A percentile compares a stretch with the other conserved stretches of the same genome.
Conservation (phyloP, 768 basidiomycete genomes). For the Boletus tylopilopsis region DNA sequence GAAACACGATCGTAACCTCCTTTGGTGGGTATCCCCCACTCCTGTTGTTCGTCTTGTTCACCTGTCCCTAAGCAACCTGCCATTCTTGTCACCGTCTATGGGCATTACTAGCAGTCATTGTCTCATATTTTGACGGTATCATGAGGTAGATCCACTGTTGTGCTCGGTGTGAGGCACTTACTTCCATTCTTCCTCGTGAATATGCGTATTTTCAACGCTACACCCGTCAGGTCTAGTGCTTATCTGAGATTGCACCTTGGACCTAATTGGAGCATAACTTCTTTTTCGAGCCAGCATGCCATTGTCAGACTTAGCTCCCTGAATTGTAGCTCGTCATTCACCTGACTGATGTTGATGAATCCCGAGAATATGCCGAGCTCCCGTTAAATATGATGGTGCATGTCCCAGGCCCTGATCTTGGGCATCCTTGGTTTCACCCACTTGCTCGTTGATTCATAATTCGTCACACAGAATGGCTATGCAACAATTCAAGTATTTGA, state of each 20-base stretch:
- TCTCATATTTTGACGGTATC: background rate
- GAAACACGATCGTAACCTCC: background rate
- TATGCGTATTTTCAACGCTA: background rate
- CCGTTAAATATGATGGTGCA: background rate
- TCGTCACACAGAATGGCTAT: background rate
- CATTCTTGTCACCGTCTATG: background rate
- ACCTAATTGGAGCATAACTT: background rate
- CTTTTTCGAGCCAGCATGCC: background rate
- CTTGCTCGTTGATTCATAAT: background rate
- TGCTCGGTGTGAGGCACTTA: slow-evolving; percentile 3
- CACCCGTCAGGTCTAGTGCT: no score
- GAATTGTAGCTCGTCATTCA: background rate
- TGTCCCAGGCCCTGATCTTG: background rate
- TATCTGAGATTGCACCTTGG: no score
- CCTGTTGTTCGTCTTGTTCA: slow-evolving; percentile 1
- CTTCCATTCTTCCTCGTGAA: background rate
- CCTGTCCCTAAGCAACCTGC: background rate
- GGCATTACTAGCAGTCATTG: background rate
- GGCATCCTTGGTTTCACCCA: background rate
- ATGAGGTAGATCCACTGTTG: background rate
- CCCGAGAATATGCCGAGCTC: background rate
- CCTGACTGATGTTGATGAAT: slow-evolving; percentile 4
- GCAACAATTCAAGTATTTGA: slow-evolving; percentile 23
- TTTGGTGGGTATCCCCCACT: slow-evolving; percentile 7
- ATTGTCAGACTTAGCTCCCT: background rate